Conservation (phyloP, 2,329 filamentous ascomycete species). For the Microcyclospora pomicola region DNA sequence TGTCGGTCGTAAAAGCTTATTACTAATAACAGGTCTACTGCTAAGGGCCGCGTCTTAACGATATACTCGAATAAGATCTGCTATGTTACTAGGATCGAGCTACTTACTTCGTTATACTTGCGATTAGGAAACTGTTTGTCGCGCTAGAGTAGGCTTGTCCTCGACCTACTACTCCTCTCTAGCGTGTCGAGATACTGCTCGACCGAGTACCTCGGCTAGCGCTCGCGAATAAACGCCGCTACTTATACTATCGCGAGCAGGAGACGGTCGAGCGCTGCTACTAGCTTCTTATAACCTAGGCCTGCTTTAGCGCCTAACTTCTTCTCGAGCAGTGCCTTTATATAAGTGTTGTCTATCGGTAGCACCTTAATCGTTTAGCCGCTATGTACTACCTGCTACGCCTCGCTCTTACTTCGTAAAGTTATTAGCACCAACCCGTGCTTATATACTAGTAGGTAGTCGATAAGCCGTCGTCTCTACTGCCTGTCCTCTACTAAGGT, state of each 20-base stretch:
- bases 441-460: conserved; percentile 7
- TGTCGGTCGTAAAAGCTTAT: conserved; percentile 34
- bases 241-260: conserved; percentile 24
- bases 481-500: too few species aligned
- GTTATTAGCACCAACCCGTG: conserved; percentile 13
- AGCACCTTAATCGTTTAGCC: conserved; percentile 7
- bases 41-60: conserved; percentile 8
- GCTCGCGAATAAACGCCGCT: conserved; percentile 20
- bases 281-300: conserved; percentile 4
- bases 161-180: conserved; percentile 19
- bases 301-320: conserved; percentile 8
- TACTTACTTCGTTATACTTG: conserved; percentile 5
- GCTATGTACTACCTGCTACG: conserved; percentile 7
- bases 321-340: conserved; percentile 11
- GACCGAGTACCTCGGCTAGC: conserved; percentile 18
- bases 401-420: conserved; percentile 8
- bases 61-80: conserved; percentile 15
- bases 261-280: conserved; percentile 19
- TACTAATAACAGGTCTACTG: conserved; percentile 31
- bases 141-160: conserved; percentile 4
- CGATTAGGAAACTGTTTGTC: conserved; percentile 1
- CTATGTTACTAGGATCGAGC: conserved; percentile 13
- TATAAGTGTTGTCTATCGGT: conserved; percentile 12
- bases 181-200: conserved; percentile 28
- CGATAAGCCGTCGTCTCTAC: conserved; percentile 1